Evolutionary conservation across 805 yeast species (phyloP), one percentile per base, ranked within the genome.

Genomic region (Zygotorulaspora danielsina): DNA sequence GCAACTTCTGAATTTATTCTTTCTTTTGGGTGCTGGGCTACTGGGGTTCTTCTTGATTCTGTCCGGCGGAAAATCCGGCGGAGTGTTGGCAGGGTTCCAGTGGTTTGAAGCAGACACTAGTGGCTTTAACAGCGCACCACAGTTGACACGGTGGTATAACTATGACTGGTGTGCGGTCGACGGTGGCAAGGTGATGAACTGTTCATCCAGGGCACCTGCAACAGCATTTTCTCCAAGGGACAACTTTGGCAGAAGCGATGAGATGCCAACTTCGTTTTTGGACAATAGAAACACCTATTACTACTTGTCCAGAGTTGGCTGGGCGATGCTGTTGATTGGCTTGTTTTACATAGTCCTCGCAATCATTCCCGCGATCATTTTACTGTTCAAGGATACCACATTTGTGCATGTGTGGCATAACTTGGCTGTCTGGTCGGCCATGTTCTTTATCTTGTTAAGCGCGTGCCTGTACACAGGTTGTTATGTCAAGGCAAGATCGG

Each of bases 71-170:
- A 68, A 76, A 13, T 62, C 71, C 11, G 54, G 64, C 28, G 70
- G 76, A 30, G 75, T 82, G 4, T 59, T 86, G 53, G 73, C 75
- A 54, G 64, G 71, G 43, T 83, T 86, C 63, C 88, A 82, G 66
- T 87, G 93, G 89, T 57, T 89, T 29, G 70, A 78, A 55, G 95
- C 87, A 19, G 81, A 79, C 53, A 87, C 96, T 35, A 56, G 74
- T 3, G 64, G 59, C 28, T 75, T 81, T 42, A 54, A 63, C 13
- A 58, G 64, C 30, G 66, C 70, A 41, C 65, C 72, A 19, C 39
- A 52, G 2, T 57, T 63, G 11, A 69, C 86, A 2, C 78, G 89
- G 53, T 89, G 96, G 96, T 83, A 89, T 8, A 76, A 76, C 63
- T 89, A 90, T 74, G 79, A 81, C 46, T 70, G 80, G 53, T 70